phyloP scores from a whole-genome alignment of 495 filamentous ascomycete genomes.

The Cryomyces minteri region DNA sequence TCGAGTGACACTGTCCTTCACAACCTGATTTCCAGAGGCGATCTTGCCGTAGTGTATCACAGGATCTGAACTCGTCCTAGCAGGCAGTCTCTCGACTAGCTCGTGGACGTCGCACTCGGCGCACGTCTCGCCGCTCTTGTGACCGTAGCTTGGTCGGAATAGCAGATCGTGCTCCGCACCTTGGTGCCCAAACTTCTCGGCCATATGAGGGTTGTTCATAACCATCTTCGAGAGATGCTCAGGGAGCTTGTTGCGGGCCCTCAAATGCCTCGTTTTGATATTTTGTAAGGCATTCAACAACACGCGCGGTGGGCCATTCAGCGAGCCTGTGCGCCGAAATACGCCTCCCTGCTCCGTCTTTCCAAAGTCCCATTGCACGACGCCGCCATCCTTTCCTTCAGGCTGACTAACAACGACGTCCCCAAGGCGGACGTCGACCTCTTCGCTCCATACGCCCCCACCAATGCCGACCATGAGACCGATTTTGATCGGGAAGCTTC shows the following conservation, averaged over 20 bases:
- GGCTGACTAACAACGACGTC: slow-evolving; percentile 6
- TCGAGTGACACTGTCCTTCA: slow-evolving; percentile 12
- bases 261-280: neutral
- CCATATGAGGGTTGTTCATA: neutral
- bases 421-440: slow-evolving; percentile 1
- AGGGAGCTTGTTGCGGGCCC: neutral
- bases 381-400: slow-evolving; percentile 7
- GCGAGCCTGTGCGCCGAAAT: neutral
- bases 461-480: slow-evolving; percentile 28
- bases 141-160: slow-evolving; percentile 1
- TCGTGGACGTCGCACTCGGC: slow-evolving; percentile 2
- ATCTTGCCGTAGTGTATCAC: slow-evolving; percentile 20
- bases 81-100: neutral
- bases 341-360: slow-evolving; percentile 2
- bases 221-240: neutral
- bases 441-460: slow-evolving; percentile 8
- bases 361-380: slow-evolving; percentile 7
- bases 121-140: neutral
- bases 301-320: neutral
- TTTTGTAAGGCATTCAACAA: slow-evolving; percentile 1
- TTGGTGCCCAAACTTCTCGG: neutral
- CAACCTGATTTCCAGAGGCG: slow-evolving; percentile 19
- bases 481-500: slow-evolving; percentile 22
- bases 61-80: neutral
- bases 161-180: neutral